phyloP scores from a whole-genome alignment of 2,329 filamentous ascomycete genomes.

The Fusarium scirpi region DNA sequence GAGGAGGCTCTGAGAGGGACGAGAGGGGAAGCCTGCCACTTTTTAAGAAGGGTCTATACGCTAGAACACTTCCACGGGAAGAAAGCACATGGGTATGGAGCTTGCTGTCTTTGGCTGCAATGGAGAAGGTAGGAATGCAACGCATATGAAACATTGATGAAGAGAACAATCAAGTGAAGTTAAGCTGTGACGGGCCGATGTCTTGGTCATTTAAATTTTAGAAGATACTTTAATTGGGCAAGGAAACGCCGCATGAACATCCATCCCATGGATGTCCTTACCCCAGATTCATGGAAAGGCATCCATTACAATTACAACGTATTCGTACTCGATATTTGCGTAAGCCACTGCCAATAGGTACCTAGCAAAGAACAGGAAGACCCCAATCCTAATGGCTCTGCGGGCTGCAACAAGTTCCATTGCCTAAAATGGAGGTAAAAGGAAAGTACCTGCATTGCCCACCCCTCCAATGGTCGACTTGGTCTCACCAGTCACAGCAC shows the following conservation, averaged over 20 bases:
- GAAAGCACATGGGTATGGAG: neutral
- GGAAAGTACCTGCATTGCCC: constrained; percentile 23
- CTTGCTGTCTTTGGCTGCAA: neutral
- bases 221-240: neutral
- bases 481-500: constrained; percentile 17
- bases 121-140: neutral
- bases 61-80: constrained; percentile 23
- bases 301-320: constrained; percentile 1
- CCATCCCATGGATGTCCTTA: neutral
- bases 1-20: constrained; percentile 6
- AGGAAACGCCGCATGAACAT: neutral
- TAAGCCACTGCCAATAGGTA: neutral
- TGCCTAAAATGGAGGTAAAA: neutral
- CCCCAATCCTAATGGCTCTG: neutral
- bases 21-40: constrained; percentile 27
- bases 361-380: neutral
- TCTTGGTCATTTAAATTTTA: neutral
- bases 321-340: constrained; percentile 25
- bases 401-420: neutral
- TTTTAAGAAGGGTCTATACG: constrained; percentile 12
- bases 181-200: neutral
- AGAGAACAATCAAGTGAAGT: neutral
- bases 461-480: constrained; percentile 16
- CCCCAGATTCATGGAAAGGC: neutral
- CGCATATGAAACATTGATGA: constrained; percentile 3